phyloP scores from a whole-genome alignment of 2,329 filamentous ascomycete species.

The Lithohypha guttulata region DNA sequence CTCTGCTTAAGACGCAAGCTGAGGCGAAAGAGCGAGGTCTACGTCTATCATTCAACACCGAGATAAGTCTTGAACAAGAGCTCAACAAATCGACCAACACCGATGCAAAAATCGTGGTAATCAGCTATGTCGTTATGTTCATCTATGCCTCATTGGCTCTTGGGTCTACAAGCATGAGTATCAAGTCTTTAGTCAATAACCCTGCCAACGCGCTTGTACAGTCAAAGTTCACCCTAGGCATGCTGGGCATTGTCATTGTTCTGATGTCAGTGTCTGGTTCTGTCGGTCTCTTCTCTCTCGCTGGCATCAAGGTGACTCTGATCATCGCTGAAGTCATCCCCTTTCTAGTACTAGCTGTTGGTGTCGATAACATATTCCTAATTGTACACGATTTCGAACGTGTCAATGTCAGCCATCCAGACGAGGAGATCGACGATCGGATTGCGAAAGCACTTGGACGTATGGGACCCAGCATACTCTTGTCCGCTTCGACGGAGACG shows the following conservation, averaged over 20 bases:
- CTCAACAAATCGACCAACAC: slow-evolving; percentile 98
- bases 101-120: slow-evolving; percentile 88
- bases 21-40: slow-evolving; percentile 71
- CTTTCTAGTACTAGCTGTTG: slow-evolving; percentile 89
- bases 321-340: slow-evolving; percentile 99
- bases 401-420: slow-evolving; percentile 82
- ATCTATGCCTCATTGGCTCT: slow-evolving; percentile 88
- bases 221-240: slow-evolving; percentile 92
- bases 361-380: slow-evolving; percentile 97
- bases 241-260: slow-evolving; percentile 88
- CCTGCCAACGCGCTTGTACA: slow-evolving; percentile 79
- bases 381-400: slow-evolving; percentile 97
- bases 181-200: slow-evolving; percentile 67
- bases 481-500: slow-evolving; percentile 91
- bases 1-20: slow-evolving; percentile 64
- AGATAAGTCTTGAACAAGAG: slow-evolving; percentile 89
- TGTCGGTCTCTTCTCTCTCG: slow-evolving; percentile 86
- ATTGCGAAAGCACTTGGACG: slow-evolving; percentile 81
- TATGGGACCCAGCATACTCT: slow-evolving; percentile 92
- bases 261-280: slow-evolving; percentile 95
- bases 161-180: slow-evolving; percentile 72
- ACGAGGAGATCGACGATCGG: slow-evolving; percentile 75
- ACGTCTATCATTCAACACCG: slow-evolving; percentile 84
- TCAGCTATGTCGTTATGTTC: slow-evolving; percentile 99
- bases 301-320: slow-evolving; percentile 83